Evolutionary conservation across 352 stramenopile species (phyloP), one percentile per base, ranked within the genome.

Genomic region (Pythium sp.): DNA sequence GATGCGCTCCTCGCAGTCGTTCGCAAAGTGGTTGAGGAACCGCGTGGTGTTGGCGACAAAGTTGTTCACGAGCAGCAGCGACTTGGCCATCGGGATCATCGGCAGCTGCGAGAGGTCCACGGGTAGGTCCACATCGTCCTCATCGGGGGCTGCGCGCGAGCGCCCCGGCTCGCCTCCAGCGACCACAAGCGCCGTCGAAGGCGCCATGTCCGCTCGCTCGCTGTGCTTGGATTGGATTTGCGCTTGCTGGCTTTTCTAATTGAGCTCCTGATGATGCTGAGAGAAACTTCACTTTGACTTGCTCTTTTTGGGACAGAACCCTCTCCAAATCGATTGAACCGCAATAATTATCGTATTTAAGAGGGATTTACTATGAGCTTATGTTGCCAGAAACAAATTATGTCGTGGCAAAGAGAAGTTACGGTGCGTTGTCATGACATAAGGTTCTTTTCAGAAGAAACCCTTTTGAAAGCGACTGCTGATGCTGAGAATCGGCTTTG

Each of bases 11-110:
- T 96, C 89, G 77, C 86, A 94, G 62, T 93, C 82, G 73, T 88
- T 72, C 26, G 84, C 82, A 69, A 96, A 95, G 68, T 93, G 84
- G 71, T 96, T 96, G 56, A 96, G 74, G 74, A 96, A 96, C 22
- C 84, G 80, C 69, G 85, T 92, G 20, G 85, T 94, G 76, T 95
- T 96, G 59, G 84, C 75, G 51, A 93, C 83, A 64, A 96, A 96
- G 68, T 96, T 95, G 76, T 90, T 96, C 64, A 96, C 72, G 11
- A 96, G 80, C 69, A 95, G 69, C 63, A 95, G 74, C 58, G 84
- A 89, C 73, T 95, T 95, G 62, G 82, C 58, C 66, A 87, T 81
- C 20, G 87, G 86, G 56, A 94, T 91, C 56, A 80, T 69, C 43
- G 84, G 81, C 41, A 95, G 71, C 71, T 95, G 87, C 43, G 84